Percentiles rank a stretch among this genome's conserved stretches.
Evolutionary conservation across 306 rosid species (phyloP).

Genomic region (Heteromeles arbutifolia): DNA sequence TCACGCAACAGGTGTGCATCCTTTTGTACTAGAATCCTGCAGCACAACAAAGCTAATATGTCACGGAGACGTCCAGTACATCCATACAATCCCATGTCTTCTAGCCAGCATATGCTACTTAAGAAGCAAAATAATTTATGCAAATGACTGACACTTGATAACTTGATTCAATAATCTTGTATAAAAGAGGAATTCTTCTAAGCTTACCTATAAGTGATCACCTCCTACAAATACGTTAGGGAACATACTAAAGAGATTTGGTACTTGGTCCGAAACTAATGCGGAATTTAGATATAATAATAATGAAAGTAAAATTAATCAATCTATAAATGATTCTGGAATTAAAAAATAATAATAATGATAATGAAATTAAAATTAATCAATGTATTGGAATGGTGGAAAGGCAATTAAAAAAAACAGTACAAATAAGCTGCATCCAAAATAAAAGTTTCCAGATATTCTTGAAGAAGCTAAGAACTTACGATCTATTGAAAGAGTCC

Average conservation of each 20-base stretch:
- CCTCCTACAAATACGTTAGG: background rate
- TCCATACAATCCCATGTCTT: background rate
- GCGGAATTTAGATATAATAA: background rate
- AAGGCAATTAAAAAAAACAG: background rate
- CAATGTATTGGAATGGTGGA: background rate
- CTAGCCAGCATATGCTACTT: background rate
- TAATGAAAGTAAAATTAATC: no score
- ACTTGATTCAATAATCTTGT: background rate
- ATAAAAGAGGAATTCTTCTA: background rate
- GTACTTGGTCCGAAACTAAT: background rate
- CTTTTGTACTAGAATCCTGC: constrained; percentile 61
- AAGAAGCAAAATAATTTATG: background rate
- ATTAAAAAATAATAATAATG: background rate
- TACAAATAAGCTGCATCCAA: background rate
- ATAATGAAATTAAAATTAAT: background rate
- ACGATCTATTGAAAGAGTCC: constrained; percentile 70
- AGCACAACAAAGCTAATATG: constrained; percentile 5
- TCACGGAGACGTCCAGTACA: background rate
- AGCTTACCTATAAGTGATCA: background rate
- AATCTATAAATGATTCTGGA: background rate
- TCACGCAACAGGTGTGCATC: constrained; percentile 68
- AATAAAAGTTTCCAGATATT: background rate
- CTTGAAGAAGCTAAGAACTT: constrained; percentile 28
- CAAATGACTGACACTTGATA: background rate
- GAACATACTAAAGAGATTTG: background rate